Base-by-base conservation (phyloP, 768 basidiomycete genomes). In the Mycena crocata region DNA sequence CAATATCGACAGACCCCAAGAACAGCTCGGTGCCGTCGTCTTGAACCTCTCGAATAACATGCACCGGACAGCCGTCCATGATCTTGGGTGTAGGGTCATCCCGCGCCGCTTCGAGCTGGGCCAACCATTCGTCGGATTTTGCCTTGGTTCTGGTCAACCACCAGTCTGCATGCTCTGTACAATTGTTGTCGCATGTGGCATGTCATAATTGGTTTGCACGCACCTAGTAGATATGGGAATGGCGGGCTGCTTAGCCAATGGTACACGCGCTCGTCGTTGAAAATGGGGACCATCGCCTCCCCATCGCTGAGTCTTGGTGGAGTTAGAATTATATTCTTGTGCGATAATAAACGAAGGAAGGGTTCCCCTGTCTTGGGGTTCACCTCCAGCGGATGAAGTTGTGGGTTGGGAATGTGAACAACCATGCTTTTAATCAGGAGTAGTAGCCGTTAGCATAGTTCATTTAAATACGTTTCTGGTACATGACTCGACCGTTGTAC, bases 271-370 rank as follows among this genome's bases (percentile, higher is more conserved):
- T 77, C 75, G 66, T 91, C 87, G 66, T 89, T 90, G 70, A 90
- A 69, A 62, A 80, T 71, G 0, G 78, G 68, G 9, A 80, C 66
- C n/a, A 81, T 62, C 12, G 71, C 56, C 30, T 80, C 74, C 15
- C 71, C 80, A 70, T 90, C 89, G 42, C 75, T 79, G 50, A 72
- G 56, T 42, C 89, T 86, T 21, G 87, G 86, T 21, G 90, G 85
- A 9, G 89, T 91, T 39, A 91, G 66, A 60, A 91, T 84, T 67
- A 90, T 86, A 63, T 86, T 81, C 59, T 82, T 79, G 40, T 87
- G 87, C 28, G 21, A 30, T 0, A 79, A 75, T 24, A 91, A 81
- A 14, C 84, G 85, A 19, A 91, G 80, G 75, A 86, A 90, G 6
- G 77, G 78, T 63, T 83, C 81, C 46, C 78, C 75, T 23, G 79